phyloP scores from a whole-genome alignment of 176 grass and related monocot species.

The Bromus sterilis region DNA sequence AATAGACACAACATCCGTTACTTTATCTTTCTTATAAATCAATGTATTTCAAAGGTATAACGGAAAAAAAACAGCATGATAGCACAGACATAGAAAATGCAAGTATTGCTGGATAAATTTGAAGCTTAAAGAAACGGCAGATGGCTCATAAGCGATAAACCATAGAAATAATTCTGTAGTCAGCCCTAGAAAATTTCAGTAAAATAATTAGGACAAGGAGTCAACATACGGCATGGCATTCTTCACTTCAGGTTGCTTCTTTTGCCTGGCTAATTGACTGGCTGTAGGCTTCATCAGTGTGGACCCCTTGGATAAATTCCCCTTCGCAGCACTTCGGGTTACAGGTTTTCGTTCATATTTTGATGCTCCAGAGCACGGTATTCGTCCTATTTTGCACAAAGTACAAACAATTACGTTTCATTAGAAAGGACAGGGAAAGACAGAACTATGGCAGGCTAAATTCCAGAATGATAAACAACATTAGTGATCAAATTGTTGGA shows the following conservation, averaged over 20 bases:
- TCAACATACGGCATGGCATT: constrained; percentile 30
- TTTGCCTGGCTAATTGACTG: constrained; percentile 83
- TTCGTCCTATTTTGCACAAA: constrained; percentile 35
- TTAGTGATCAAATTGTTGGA: not conserved
- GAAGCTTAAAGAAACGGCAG: not conserved
- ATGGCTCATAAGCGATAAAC: not conserved
- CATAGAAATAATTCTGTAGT: not conserved
- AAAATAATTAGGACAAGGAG: not conserved
- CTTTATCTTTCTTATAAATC: not conserved
- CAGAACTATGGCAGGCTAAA: constrained; percentile 1
- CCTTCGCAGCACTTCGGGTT: constrained; percentile 19
- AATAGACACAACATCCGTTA: not conserved
- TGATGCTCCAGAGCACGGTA: constrained; percentile 2
- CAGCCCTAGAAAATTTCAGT: not conserved
- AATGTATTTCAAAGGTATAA: not conserved
- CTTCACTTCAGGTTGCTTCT: constrained; percentile 19
- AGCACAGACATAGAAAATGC: not conserved
- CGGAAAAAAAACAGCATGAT: not conserved
- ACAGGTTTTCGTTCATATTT: constrained; percentile 19
- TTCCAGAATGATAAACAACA: constrained; percentile 1
- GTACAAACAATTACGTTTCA: not conserved
- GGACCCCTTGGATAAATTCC: constrained; percentile 43
- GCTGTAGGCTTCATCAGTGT: constrained; percentile 93
- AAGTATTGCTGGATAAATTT: not conserved
- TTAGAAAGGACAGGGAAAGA: not conserved